Evolutionary conservation across 129 eudicot species (phyloP).

Genomic region (Tagetes erecta): DNA sequence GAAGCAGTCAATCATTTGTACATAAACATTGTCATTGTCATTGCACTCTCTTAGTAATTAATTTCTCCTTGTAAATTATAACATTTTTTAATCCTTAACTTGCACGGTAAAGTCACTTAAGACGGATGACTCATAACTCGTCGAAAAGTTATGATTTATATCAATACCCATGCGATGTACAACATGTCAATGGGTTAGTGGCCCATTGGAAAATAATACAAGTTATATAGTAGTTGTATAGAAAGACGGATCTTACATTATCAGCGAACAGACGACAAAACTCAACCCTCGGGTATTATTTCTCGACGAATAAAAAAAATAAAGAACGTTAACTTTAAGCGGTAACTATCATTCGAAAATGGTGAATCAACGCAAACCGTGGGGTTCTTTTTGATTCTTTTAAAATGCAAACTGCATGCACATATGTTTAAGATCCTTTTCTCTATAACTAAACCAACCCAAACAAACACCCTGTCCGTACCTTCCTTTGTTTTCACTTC

Average conservation of each 20-base stretch:
- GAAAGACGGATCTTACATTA: too few species aligned
- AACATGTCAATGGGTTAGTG: background rate
- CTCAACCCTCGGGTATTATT: too few species aligned
- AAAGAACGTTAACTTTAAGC: background rate
- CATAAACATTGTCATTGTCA: slow-evolving; percentile 30
- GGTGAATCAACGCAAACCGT: background rate
- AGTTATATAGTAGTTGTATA: too few species aligned
- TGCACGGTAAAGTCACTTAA: background rate
- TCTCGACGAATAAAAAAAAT: too few species aligned
- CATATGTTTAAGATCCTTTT: background rate
- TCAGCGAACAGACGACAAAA: too few species aligned
- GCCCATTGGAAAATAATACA: too few species aligned
- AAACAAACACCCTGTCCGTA: background rate
- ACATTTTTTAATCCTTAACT: slow-evolving; percentile 15
- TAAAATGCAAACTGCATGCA: background rate
- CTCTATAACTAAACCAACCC: slow-evolving; percentile 24
- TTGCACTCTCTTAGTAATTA: slow-evolving; percentile 15
- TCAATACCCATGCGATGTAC: slow-evolving; percentile 15
- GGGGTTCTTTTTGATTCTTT: background rate
- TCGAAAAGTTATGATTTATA: background rate
- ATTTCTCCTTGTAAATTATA: slow-evolving; percentile 5
- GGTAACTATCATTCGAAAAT: background rate
- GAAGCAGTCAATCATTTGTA: slow-evolving; percentile 20
- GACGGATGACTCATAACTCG: background rate
- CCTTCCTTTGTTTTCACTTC: slow-evolving; percentile 36